A percentile compares a stretch with the other conserved stretches of the same genome.
Evolutionary conservation across 768 basidiomycete genomes (phyloP).

Genomic region (Trametes coccinea): DNA sequence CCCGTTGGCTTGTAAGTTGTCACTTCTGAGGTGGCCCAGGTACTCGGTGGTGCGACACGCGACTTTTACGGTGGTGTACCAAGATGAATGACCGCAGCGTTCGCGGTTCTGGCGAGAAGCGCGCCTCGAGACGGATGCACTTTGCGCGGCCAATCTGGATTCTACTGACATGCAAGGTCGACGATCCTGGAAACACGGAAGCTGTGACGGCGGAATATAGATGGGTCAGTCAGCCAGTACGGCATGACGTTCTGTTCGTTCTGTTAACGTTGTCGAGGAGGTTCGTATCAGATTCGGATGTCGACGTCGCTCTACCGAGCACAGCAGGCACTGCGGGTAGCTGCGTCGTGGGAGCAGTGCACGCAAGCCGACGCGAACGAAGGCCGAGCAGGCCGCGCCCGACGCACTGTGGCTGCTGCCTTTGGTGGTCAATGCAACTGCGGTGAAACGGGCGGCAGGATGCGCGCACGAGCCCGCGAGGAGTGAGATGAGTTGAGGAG

Average conservation of each 20-base stretch:
- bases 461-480: conserved; percentile 1
- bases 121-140: not conserved
- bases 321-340: not conserved
- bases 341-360: not conserved
- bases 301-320: not conserved
- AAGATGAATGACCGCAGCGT: too few species aligned
- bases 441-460: not conserved
- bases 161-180: too few species aligned
- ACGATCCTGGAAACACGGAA: not conserved
- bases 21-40: too few species aligned
- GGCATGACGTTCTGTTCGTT: not conserved
- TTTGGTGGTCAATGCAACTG: not conserved
- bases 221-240: not conserved
- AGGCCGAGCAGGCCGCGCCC: not conserved
- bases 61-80: too few species aligned
- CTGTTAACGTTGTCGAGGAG: not conserved
- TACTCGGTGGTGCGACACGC: too few species aligned
- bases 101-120: too few species aligned
- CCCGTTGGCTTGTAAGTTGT: too few species aligned
- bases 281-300: not conserved
- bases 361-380: not conserved
- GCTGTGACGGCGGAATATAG: not conserved
- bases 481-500: not conserved
- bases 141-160: too few species aligned
- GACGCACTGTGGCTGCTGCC: too few species aligned